Evolutionary conservation across 2,329 filamentous ascomycete genomes (phyloP), one percentile per base, ranked within the genome.

Genomic region (Berkeleyomyces rouxiae): DNA sequence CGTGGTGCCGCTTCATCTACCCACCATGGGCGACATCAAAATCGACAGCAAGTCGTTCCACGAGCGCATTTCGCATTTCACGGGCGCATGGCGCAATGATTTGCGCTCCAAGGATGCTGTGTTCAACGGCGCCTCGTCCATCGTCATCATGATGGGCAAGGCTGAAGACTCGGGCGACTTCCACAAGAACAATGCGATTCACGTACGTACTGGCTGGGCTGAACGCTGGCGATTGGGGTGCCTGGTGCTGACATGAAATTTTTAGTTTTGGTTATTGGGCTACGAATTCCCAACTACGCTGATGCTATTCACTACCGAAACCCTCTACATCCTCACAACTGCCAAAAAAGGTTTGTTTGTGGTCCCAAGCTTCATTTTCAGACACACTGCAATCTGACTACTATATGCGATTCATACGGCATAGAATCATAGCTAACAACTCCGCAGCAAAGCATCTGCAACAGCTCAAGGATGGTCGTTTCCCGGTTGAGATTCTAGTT

Each of bases 201-300:
- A 97, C 78, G 90, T 95, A 79, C 72, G 86, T 64, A 31, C 9
- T 16, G 23, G 23, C 23, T 23, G 23, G 23, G 23, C 23, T 23
- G 23, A 23, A 23, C 23, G 23, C 23, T 23, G 23, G 23, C 23
- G 23, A 23, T 23, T 2, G 23, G 23, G 23, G 23, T 23, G 23
- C 23, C 23, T 23, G 23, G 23, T 23, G 23, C 23, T 23, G 23
- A 23, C 23, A 23, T 23, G 23, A 23, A 23, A 23, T 49, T 13
- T 59, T 65, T 73, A 96, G 91, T 95, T 97, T 75, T 99, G 95
- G 95, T 81, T 99, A 62, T 82, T 99, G 66, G 93, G 93, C 70
- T 99, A 99, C 78, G 93, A 99, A 74, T 99, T 99, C 71, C 93
- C 93, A 42, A 91, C 92, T 46, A 99, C 93, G 0, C 79, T 99